These are phyloP conservation scores for Apodospora peruviana DNA, from an alignment of 495 filamentous ascomycete species.

Conservation along the genomic window DNA sequence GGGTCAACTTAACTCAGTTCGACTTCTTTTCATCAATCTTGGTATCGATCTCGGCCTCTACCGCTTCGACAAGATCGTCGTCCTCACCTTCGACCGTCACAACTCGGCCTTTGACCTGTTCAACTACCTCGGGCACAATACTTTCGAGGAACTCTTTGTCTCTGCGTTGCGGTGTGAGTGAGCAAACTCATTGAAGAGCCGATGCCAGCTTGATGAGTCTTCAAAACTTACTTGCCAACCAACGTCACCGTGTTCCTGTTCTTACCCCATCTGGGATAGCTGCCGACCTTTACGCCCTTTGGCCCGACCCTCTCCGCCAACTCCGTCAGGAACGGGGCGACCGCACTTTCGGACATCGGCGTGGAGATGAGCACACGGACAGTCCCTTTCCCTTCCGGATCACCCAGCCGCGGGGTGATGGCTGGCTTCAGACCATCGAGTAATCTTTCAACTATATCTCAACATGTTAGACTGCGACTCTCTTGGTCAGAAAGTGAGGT, in stretches of 20 bases:
- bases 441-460: slow-evolving; percentile 54
- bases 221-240: slow-evolving; percentile 56
- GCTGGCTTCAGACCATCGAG: slow-evolving; percentile 68
- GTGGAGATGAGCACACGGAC: slow-evolving; percentile 77
- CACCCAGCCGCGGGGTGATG: slow-evolving; percentile 61
- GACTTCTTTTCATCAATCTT: too few relatives aligned
- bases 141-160: slow-evolving; percentile 45
- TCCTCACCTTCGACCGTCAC: slow-evolving; percentile 42
- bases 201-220: neutral
- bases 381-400: slow-evolving; percentile 76
- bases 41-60: too few relatives aligned
- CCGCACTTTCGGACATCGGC: slow-evolving; percentile 74
- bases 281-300: slow-evolving; percentile 87
- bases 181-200: too few relatives aligned
- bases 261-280: slow-evolving; percentile 90
- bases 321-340: slow-evolving; percentile 76
- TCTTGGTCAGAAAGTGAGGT: too few relatives aligned
- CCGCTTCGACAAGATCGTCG: slow-evolving; percentile 21
- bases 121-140: slow-evolving; percentile 43
- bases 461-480: too few relatives aligned
- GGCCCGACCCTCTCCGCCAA: slow-evolving; percentile 65
- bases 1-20: too few relatives aligned
- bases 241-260: slow-evolving; percentile 85
- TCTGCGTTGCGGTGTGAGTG: slow-evolving; percentile 21
- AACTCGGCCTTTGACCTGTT: slow-evolving; percentile 40